Evolutionary conservation across 73 alveolate genomes (phyloP), one percentile per base, ranked within the genome.

Genomic region (Tetrahymena borealis): DNA sequence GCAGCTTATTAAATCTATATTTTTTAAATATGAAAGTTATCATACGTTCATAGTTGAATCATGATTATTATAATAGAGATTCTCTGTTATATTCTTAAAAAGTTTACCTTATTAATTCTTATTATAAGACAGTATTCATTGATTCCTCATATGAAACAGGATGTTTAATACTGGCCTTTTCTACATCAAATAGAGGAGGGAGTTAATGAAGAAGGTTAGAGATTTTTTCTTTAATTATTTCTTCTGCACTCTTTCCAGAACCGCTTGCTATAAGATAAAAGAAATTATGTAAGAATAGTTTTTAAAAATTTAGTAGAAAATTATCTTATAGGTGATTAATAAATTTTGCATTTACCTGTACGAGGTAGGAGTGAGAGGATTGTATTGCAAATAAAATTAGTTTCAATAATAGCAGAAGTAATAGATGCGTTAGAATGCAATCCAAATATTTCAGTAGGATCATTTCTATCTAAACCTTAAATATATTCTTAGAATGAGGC

Each of bases 381-480:
- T 0, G 99, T 97, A 9, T 97, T 96, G 40, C 98, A 94, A 32
- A 98, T 91, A 11, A 95, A 92, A 91, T 96, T 97, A 0, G 99
- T 99, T 91, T 99, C 99, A 38, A 98, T 97, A 35, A 99, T 99
- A 10, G 99, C 99, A 36, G 99, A 97, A 20, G 99, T 98, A 31
- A 99, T 98, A 91, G 98, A 99, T 31, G 99, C 99, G 93, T 99
- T 99, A 90, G 98, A 99, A 94, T 99, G 99, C 79, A 99, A 93
- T 40, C 99, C 99, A 91, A 99, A 99, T 37, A 99, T 99, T 97
- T 99, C 99, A 28, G 99, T 98, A 33, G 97, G 91, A 90, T 99
- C 99, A 92, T 98, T 97, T 33, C 95, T 90, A 4, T 99, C 99
- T 92, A 99, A 78, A 78, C 94, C 94, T 33, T 97, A 96, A 90